These are phyloP conservation scores for Penstemon newberryi DNA, from an alignment of 257 asterid genomes.

Conservation along the genomic window DNA sequence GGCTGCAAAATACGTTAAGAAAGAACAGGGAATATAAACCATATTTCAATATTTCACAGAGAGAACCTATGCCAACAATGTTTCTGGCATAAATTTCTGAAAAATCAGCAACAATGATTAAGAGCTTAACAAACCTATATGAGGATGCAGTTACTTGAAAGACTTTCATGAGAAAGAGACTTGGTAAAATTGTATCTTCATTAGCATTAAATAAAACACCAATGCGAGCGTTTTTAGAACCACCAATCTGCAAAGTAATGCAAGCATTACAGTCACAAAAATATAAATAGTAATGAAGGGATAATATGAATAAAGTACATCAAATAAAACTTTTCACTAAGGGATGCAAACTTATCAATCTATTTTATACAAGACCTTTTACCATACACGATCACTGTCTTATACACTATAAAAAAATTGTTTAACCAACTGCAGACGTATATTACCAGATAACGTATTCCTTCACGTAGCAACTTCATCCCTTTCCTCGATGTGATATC, in stretches of 20 bases:
- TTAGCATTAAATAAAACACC: slow-evolving; percentile 74
- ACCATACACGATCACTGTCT: too few species aligned
- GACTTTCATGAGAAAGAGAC: slow-evolving; percentile 60
- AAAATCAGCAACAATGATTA: not conserved
- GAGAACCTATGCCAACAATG: slow-evolving; percentile 7
- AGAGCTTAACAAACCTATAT: slow-evolving; percentile 59
- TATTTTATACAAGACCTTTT: not conserved
- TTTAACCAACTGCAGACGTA: slow-evolving; percentile 25
- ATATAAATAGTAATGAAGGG: not conserved
- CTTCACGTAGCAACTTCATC: slow-evolving; percentile 83
- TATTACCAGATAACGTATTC: slow-evolving; percentile 83
- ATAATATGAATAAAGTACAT: not conserved
- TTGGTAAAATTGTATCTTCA: slow-evolving; percentile 47
- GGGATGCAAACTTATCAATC: slow-evolving; percentile 19
- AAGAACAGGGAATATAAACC: not conserved
- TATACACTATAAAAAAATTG: too few species aligned
- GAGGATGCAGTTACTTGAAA: slow-evolving; percentile 70
- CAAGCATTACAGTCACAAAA: slow-evolving; percentile 26
- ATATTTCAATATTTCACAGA: slow-evolving; percentile 2
- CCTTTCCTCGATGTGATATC: slow-evolving; percentile 77
- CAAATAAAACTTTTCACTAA: not conserved
- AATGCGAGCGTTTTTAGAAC: slow-evolving; percentile 74
- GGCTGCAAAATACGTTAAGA: slow-evolving; percentile 50
- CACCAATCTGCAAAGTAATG: slow-evolving; percentile 64
- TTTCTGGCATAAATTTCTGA: slow-evolving; percentile 19